Evolutionary conservation across 768 basidiomycete species (phyloP).

Genomic region (Lactarius hatsudake): DNA sequence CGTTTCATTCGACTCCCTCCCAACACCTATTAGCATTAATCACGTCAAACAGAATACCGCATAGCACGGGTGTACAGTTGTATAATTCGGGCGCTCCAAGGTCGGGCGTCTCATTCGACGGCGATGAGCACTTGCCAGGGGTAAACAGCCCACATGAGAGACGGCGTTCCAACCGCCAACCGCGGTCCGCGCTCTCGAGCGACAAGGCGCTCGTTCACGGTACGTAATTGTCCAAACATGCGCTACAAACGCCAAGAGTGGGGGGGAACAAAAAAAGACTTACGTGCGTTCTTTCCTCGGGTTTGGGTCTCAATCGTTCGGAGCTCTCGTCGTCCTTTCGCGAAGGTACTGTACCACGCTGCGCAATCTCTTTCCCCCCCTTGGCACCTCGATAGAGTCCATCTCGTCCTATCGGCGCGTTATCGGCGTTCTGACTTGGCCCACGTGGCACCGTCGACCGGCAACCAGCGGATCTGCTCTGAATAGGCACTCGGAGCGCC

Average conservation of each 20-base stretch:
- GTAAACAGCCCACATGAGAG: background rate
- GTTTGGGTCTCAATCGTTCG: background rate
- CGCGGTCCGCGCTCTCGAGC: background rate
- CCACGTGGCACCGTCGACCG: background rate
- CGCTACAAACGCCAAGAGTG: background rate
- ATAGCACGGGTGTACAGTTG: background rate
- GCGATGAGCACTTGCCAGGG: background rate
- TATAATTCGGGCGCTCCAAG: background rate
- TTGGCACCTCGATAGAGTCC: background rate
- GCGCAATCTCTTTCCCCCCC: background rate
- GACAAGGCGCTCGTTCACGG: background rate
- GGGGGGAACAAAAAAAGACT: background rate
- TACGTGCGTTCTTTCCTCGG: background rate
- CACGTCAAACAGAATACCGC: background rate
- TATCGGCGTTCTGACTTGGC: background rate
- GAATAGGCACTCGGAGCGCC: background rate
- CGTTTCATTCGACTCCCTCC: slow-evolving; percentile 6
- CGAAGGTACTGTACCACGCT: background rate
- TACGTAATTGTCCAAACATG: background rate
- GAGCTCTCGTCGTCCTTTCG: background rate
- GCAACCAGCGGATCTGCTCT: background rate
- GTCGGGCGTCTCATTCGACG: background rate
- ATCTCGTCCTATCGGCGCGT: background rate
- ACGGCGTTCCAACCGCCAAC: background rate
- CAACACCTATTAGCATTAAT: background rate